Base-by-base conservation (phyloP, 1,139 yeast species). In the Wickerhamomyces sp. region DNA sequence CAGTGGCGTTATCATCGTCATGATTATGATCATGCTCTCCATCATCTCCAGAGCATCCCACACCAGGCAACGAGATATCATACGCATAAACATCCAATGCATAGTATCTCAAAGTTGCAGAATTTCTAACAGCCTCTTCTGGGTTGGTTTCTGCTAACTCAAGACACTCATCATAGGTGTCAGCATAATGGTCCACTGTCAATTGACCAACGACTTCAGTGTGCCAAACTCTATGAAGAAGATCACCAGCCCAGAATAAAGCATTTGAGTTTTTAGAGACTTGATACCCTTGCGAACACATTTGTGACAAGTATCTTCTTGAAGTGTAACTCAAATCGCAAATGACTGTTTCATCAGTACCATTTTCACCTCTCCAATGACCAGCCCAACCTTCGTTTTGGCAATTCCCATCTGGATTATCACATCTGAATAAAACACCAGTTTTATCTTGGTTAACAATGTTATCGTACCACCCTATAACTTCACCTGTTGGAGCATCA, bases 401-500 rank as follows among this genome's bases (percentile, higher is more conserved):
- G 49, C 70, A 65, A 39, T 61, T 59, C 1, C 59, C 61, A 42
- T 65, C 69, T 17, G 53, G 47, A 40, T 64, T 59, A 38, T 65
- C 69, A 55, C 70, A 65, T 31, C 68, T 54, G 47, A 63, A 58
- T 19, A 63, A 33, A 19, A 55, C 45, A 13, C 52, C 52, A 36
- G 52, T 46, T 48, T 65, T 60, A 33, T 63, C 61, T 28, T 60
- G 63, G 32, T 54, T 51, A 14, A 59, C 54, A 35, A 63, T 33
- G 29, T 46, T 45, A 15, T 60, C 62, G 34, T 43, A 58, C 50
- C 58, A 54, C n/a, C 70, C 70, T 37, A 61, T 45, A 10, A 64
- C 68, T 39, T 56, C 64, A 31, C 60, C 55, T 10, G 64, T 51
- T n/a, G 61, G 48, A 18, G 60, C 56, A 31, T 52, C 46, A 28